These are phyloP conservation scores for Capsella rubella DNA, from an alignment of 441 rosid genomes.

Conservation along the genomic window DNA sequence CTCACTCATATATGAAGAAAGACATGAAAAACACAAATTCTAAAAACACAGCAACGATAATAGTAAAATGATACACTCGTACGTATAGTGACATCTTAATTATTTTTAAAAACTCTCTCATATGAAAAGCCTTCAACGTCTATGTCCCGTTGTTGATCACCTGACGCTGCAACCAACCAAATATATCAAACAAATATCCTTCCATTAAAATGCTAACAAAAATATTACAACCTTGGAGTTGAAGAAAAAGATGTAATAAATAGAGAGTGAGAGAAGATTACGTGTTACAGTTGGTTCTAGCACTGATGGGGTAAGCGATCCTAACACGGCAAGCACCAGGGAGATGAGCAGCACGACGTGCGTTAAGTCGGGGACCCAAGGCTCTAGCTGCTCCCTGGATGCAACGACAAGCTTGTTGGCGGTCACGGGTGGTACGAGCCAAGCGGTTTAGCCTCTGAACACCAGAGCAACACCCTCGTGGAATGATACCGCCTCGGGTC, in stretches of 20 bases:
- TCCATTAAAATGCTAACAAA: background rate
- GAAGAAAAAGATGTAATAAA: background rate
- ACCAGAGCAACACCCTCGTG: slow-evolving; percentile 52
- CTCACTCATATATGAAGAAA: background rate
- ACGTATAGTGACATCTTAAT: slow-evolving; percentile 25
- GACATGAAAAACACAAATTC: slow-evolving; percentile 23
- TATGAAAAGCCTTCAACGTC: slow-evolving; percentile 22
- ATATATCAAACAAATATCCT: slow-evolving; percentile 7
- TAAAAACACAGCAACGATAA: slow-evolving; percentile 11
- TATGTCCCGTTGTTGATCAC: slow-evolving; percentile 12
- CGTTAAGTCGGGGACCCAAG: slow-evolving; percentile 39
- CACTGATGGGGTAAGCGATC: slow-evolving; percentile 45
- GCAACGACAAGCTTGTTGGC: slow-evolving; percentile 58
- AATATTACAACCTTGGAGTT: background rate
- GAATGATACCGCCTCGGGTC: slow-evolving; percentile 15
- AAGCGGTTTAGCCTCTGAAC: slow-evolving; percentile 38
- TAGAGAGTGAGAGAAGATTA: slow-evolving; percentile 16
- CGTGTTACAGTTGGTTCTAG: slow-evolving; percentile 45
- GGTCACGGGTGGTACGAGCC: slow-evolving; percentile 56
- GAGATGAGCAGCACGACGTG: slow-evolving; percentile 43
- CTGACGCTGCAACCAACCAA: slow-evolving; percentile 35
- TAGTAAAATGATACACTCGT: slow-evolving; percentile 21
- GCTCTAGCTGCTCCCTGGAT: slow-evolving; percentile 39
- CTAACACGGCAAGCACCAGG: slow-evolving; percentile 45
- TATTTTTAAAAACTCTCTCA: slow-evolving; percentile 27